phyloP scores from a whole-genome alignment of 2,329 filamentous ascomycete genomes.

The Trichoderma koningii region DNA sequence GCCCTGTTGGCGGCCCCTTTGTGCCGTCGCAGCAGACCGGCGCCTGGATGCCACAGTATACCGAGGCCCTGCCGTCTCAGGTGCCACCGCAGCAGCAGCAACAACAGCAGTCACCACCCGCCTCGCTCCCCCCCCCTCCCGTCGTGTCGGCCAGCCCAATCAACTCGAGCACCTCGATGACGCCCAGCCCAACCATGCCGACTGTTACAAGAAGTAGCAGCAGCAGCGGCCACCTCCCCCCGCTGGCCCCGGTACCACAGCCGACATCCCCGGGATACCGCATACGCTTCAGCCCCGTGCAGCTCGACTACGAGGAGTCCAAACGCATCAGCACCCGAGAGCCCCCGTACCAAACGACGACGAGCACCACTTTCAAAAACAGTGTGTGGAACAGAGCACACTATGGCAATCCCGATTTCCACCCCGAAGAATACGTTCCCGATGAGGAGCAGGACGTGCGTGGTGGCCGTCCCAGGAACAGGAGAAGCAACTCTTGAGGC shows the following conservation, averaged over 20 bases:
- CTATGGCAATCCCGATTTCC: constrained; percentile 62
- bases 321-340: constrained; percentile 48
- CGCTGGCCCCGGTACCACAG: constrained; percentile 17
- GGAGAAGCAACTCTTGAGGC: constrained; percentile 2
- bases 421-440: constrained; percentile 49
- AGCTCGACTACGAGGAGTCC: constrained; percentile 52
- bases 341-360: constrained; percentile 52
- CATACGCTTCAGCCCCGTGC: constrained; percentile 54
- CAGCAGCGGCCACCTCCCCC: constrained; percentile 22
- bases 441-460: constrained; percentile 44
- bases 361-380: constrained; percentile 63
- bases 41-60: constrained; percentile 42
- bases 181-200: constrained; percentile 26
- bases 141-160: constrained; percentile 40
- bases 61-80: constrained; percentile 33
- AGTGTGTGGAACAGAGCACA: constrained; percentile 68
- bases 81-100: constrained; percentile 33
- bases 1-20: constrained; percentile 37
- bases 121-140: constrained; percentile 39
- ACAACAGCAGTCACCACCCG: constrained; percentile 28
- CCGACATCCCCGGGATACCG: constrained; percentile 33
- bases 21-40: constrained; percentile 42
- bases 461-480: constrained; percentile 33
- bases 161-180: constrained; percentile 32
- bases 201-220: constrained; percentile 20